Base-by-base conservation (phyloP, 192 early-diverging fungal genomes). In the Backusella westeae region DNA sequence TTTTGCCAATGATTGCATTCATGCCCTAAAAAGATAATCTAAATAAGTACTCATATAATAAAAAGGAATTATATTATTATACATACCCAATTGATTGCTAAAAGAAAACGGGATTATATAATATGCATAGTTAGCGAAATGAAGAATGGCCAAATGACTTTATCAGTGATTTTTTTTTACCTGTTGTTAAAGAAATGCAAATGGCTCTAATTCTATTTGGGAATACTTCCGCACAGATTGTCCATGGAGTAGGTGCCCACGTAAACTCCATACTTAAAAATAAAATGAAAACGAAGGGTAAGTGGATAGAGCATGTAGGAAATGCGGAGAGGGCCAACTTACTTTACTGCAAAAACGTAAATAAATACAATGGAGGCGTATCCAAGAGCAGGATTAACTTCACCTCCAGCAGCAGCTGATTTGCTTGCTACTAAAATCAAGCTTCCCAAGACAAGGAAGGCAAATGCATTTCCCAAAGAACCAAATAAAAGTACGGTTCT, bases 1-100 rank as follows among this genome's bases (percentile, higher is more conserved):
- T 38, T 19, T 69, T 69, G 4, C 68, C 68, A 26, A 69, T 69
- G 36, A 69, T 69, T 39, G 68, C 68, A 69, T 69, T 69, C 68
- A 69, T 69, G 41, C 34, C 68, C 68, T 69, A 63, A 26, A 26
- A 63, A 63, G 10, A 63, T 1, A 63, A 29, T 29, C 0, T 29
- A 63, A 63, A 63, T 29, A 63, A 29, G 7, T 59, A 59, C 8
- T 63, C 2, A 23, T 23, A 23, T 9, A 10, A 26, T 23, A 59
- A 26, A 10, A 53, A 8, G 19, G 21, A 9, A 10, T 9, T 56
- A n/a, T 23, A 56, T 23, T 19, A 46, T 46, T 46, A 46, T 46
- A 56, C 52, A 56, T 59, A 59, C 53, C 53, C 53, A 59, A 26
- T 59, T 59, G 8, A 59, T 26, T 26, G 53, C 53, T 56, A 56